Evolutionary conservation across 257 asterid genomes (phyloP), one percentile per base, ranked within the genome.

Genomic region (Nicotiana benthamiana): DNA sequence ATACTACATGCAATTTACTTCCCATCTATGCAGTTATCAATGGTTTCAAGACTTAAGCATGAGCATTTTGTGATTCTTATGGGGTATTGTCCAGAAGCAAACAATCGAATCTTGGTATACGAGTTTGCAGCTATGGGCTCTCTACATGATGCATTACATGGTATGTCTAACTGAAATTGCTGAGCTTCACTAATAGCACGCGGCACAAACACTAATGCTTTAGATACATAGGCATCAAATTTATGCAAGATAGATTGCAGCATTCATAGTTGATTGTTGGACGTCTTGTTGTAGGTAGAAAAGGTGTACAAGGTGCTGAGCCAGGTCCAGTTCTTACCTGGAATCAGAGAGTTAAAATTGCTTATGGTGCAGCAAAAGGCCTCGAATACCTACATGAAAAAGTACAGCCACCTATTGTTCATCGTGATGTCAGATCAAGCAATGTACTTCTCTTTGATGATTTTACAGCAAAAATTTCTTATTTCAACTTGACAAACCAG

Each of bases 301-400:
- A 95, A 85, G 98, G 98, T 59, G 98, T 95, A 75, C 97, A 95
- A 85, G 97, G 97, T 28, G 98, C 98, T 10, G 98, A 93, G 84
- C 98, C 98, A 1, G 98, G 98, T 48, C 97, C 97, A 1, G 93
- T 87, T 54, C 90, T 95, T 22, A 86, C 86, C n/a, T 95, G 99
- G 99, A 77, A 24, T 60, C 93, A 93, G 84, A 86, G 99, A 86
- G 98, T 93, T 52, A 93, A 95, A 89, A 85, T 93, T 59, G 99
- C 99, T 8, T 79, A 82, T 74, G 98, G 99, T 26, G 98, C 95
- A 22, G 99, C 98, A 5, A 93, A 80, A 79, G 98, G 99, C 13
- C 92, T 95, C 0, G 99, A 95, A 62, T 93, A 70, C 79, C 87
- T 95, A 5, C 98, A 95, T n/a, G 98, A 95, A 81, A 93, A 95